Evolutionary conservation across 202 grass and related monocot genomes (phyloP).

Genomic region (Schoenoplectus triqueter): DNA sequence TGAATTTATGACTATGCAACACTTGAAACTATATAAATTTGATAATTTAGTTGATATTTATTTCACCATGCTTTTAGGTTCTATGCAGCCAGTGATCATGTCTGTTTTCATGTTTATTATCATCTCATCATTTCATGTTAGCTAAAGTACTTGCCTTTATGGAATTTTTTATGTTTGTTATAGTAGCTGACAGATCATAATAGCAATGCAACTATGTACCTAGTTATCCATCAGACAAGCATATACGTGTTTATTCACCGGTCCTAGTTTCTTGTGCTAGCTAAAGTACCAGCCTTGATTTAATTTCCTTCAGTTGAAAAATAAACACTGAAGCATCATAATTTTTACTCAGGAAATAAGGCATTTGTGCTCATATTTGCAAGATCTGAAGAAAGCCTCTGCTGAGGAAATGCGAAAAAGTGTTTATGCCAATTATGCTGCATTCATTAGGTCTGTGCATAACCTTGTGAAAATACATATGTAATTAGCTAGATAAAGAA

Average conservation of each 20-base stretch:
- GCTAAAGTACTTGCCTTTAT: neutral
- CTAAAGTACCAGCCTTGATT: neutral
- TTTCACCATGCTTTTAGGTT: neutral
- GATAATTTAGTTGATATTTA: neutral
- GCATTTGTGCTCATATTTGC: constrained; percentile 80
- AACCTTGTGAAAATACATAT: neutral
- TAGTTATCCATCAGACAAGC: neutral
- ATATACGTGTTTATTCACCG: neutral
- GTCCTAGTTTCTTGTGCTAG: neutral
- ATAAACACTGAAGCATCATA: constrained; percentile 46
- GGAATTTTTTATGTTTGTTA: neutral
- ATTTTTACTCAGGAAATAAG: constrained; percentile 84
- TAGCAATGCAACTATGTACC: neutral
- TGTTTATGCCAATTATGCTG: constrained; percentile 97
- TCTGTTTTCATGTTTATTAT: neutral
- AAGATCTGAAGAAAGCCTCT: constrained; percentile 99
- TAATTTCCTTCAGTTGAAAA: neutral
- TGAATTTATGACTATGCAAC: too few species aligned
- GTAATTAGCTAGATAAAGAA: too few species aligned
- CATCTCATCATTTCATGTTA: neutral
- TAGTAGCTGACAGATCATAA: neutral
- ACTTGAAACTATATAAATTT: too few species aligned
- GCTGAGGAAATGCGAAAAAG: constrained; percentile 98
- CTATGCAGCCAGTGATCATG: neutral
- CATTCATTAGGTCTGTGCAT: constrained; percentile 77